A percentile compares a stretch with the other conserved stretches of the same genome.
Evolutionary conservation across 805 yeast genomes (phyloP).

Genomic region (Saccharomycopsis selenospora): DNA sequence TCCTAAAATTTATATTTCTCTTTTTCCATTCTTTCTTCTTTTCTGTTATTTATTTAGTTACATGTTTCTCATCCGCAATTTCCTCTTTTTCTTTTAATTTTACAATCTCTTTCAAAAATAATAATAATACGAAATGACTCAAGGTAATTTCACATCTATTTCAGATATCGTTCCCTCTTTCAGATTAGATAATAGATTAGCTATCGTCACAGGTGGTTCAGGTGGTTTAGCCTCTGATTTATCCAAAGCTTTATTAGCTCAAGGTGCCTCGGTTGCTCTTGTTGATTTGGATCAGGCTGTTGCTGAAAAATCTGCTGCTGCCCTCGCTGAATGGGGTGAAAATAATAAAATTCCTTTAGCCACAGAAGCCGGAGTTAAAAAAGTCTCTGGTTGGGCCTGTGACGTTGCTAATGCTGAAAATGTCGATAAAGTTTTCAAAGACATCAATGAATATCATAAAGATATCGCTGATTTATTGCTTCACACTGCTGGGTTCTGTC

Average conservation of each 20-base stretch:
- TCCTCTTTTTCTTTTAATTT: no score
- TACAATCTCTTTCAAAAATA: no score
- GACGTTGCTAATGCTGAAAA: slow-evolving; percentile 59
- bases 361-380: slow-evolving; percentile 27
- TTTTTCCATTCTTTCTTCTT: no score
- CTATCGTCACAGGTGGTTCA: slow-evolving; percentile 74
- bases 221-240: slow-evolving; percentile 68
- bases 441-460: slow-evolving; percentile 51
- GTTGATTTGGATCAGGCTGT: slow-evolving; percentile 60
- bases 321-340: slow-evolving; percentile 44
- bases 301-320: slow-evolving; percentile 43
- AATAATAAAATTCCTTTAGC: slow-evolving; percentile 26
- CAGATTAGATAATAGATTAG: slow-evolving; percentile 63
- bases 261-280: slow-evolving; percentile 71
- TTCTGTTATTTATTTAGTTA: no score
- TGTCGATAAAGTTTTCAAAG: slow-evolving; percentile 49
- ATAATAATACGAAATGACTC: slow-evolving; percentile 19
- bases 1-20: no score
- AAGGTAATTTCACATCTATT: slow-evolving; percentile 17
- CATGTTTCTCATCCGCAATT: no score
- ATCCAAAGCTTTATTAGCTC: slow-evolving; percentile 60
- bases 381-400: slow-evolving; percentile 60
- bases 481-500: slow-evolving; percentile 82
- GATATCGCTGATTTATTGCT: slow-evolving; percentile 57
- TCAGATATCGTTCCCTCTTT: slow-evolving; percentile 52